These are phyloP conservation scores for Phytophthora tentaculata DNA, from an alignment of 352 stramenopile species.

Conservation along the genomic window DNA sequence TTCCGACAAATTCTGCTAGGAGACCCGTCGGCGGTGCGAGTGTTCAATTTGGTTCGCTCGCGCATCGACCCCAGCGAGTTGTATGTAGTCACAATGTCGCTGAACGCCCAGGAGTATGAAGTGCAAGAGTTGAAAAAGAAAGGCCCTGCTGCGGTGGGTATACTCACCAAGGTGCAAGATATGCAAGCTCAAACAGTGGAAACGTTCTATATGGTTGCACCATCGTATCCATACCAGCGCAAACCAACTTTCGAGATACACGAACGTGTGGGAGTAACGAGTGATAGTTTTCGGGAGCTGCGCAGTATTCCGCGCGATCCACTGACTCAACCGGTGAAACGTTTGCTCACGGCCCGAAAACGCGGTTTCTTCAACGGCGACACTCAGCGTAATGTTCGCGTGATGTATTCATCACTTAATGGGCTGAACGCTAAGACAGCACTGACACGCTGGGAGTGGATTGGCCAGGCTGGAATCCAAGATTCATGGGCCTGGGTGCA, in stretches of 20 bases:
- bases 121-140: slow-evolving; percentile 24
- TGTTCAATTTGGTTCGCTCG: slow-evolving; percentile 44
- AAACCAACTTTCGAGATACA: slow-evolving; percentile 41
- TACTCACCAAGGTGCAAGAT: slow-evolving; percentile 35
- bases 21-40: slow-evolving; percentile 21
- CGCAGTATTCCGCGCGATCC: slow-evolving; percentile 23
- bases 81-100: slow-evolving; percentile 29
- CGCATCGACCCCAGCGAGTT: slow-evolving; percentile 20
- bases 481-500: slow-evolving; percentile 55
- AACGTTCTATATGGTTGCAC: slow-evolving; percentile 36
- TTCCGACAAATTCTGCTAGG: slow-evolving; percentile 28
- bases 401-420: slow-evolving; percentile 27
- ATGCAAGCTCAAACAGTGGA: slow-evolving; percentile 31
- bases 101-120: slow-evolving; percentile 45
- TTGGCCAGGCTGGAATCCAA: slow-evolving; percentile 19
- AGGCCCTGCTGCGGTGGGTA: slow-evolving; percentile 33
- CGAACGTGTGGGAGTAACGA: slow-evolving; percentile 24
- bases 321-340: slow-evolving; percentile 30
- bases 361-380: slow-evolving; percentile 41
- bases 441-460: slow-evolving; percentile 29
- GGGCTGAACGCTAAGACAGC: slow-evolving; percentile 22
- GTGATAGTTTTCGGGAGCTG: slow-evolving; percentile 30
- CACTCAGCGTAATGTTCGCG: slow-evolving; percentile 33
- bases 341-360: slow-evolving; percentile 35
- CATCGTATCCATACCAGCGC: slow-evolving; percentile 40